Conservation (phyloP, 306 rosid species). For the Malus fusca region DNA sequence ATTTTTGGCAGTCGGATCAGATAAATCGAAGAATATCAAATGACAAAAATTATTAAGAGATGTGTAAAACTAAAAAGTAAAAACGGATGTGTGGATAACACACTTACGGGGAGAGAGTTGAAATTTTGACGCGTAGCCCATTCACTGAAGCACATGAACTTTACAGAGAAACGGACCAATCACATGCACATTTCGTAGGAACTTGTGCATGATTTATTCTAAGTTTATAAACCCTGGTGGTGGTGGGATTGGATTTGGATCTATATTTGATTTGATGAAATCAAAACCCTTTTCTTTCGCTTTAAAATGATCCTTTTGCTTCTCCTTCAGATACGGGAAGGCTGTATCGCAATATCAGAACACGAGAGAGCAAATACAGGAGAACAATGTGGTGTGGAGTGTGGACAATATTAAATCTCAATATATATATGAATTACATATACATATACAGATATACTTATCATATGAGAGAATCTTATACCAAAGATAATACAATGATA, state of each 20-base stretch:
- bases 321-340: conserved; percentile 34
- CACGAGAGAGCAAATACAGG: conserved; percentile 62
- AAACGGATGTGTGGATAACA: fast-evolving
- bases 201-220: conserved; percentile 32
- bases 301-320: conserved; percentile 10
- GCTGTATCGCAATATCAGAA: conserved; percentile 30
- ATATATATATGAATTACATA: not conserved
- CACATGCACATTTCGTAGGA: conserved; percentile 38
- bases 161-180: conserved; percentile 13
- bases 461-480: not conserved
- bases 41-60: fast-evolving
- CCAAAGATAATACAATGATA: too few relatives aligned
- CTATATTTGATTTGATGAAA: not conserved
- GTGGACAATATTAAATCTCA: not conserved
- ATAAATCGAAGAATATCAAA: too few relatives aligned
- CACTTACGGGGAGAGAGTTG: not conserved
- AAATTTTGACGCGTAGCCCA: not conserved
- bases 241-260: not conserved
- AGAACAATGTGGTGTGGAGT: not conserved
- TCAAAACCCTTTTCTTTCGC: not conserved
- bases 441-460: too few relatives aligned
- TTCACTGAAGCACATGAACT: not conserved
- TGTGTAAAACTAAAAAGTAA: too few relatives aligned
- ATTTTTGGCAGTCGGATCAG: too few relatives aligned
- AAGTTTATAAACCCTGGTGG: not conserved